Conservation (phyloP, 140 eudicot species). For the Stevia rebaudiana region DNA sequence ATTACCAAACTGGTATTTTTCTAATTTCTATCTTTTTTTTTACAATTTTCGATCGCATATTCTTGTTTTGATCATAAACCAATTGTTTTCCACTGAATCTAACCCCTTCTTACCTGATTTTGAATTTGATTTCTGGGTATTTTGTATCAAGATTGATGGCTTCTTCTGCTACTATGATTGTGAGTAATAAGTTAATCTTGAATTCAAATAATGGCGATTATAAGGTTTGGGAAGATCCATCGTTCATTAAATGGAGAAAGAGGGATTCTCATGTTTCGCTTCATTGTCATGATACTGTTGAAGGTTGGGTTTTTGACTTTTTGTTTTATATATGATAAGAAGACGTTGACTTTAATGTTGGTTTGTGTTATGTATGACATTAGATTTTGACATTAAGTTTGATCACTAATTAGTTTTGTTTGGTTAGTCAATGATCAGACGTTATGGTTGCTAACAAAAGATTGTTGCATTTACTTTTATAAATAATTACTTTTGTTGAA, state of each 20-base stretch:
- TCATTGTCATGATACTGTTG: constrained; percentile 87
- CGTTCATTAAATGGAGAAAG: constrained; percentile 84
- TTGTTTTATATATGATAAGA: background rate
- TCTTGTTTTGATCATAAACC: background rate
- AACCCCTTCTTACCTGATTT: background rate
- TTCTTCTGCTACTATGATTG: constrained; percentile 22
- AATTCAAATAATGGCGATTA: constrained; percentile 27
- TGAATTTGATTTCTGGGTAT: constrained; percentile 2
- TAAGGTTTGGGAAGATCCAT: constrained; percentile 87
- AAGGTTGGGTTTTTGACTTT: constrained; percentile 35
- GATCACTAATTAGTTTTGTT: background rate
- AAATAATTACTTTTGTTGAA: background rate
- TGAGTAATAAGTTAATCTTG: constrained; percentile 24
- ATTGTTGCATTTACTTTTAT: background rate
- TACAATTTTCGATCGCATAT: background rate
- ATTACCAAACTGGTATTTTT: constrained; percentile 26
- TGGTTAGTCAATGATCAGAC: background rate
- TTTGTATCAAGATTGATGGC: constrained; percentile 19
- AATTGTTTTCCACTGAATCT: background rate
- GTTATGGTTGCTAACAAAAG: background rate
- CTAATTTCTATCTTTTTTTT: background rate
- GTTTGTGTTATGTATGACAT: background rate
- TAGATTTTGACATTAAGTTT: constrained; percentile 1
- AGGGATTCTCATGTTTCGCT: constrained; percentile 89
- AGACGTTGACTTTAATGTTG: constrained; percentile 25